Base-by-base conservation (phyloP, 495 filamentous ascomycete species). In the Aspergillus mulundensis region DNA sequence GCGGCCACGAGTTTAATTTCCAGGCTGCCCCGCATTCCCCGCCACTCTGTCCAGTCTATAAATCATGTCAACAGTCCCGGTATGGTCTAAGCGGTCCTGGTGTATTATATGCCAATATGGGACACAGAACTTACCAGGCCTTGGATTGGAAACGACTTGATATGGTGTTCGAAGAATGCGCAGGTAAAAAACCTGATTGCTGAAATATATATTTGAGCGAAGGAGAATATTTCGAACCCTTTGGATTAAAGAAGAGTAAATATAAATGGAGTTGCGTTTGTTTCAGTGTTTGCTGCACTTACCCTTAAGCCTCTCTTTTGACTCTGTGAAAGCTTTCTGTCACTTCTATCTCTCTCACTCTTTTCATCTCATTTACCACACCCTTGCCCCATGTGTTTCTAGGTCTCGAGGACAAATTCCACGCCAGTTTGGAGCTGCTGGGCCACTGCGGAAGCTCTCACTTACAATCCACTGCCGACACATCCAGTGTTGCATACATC, bases 1-100 rank as follows among this genome's bases (percentile, higher is more conserved):
- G 38, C 21, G 43, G 23, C 21, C 53, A 54, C 50, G 54, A 42
- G 45, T 56, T 50, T 56, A 56, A 53, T 50, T 51, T 14, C 20
- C 53, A 54, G 44, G 43, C 50, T 38, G 50, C 61, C 61, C 57
- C 61, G 57, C 60, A 50, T 20, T 5, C 46, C 25, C 25, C 46
- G 16, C 46, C 46, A 36, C 25, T 30, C n/a, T 47, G 3, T 11
- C 23, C 15, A 25, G n/a, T n/a, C 21, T 46, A 23, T 36, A 36
- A 15, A 36, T 2, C 32, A n/a, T n/a, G 18, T 25, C 5, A n/a
- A 46, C 25, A 28, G 8, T 28, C 25, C 3, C 8, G n/a, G n/a
- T n/a, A n/a, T n/a, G n/a, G n/a, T n/a, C n/a, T n/a, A n/a, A n/a
- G n/a, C n/a, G n/a, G n/a, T n/a, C n/a, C n/a, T n/a, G n/a, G n/a